These are phyloP conservation scores for Globisporangium cystogenes DNA, from an alignment of 352 stramenopile species.

Conservation along the genomic window DNA sequence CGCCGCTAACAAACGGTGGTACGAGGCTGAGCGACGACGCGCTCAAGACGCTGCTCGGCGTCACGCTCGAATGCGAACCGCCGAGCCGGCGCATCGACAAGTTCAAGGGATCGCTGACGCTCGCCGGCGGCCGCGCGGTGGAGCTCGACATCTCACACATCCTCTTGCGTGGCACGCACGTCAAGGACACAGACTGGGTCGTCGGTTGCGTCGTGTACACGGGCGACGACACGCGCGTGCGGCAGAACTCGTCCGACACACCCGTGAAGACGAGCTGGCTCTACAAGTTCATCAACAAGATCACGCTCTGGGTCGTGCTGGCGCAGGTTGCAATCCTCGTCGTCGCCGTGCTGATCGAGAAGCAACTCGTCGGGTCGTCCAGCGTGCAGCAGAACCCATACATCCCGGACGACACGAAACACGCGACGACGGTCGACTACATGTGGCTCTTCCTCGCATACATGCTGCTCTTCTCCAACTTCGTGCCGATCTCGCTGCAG, in stretches of 20 bases:
- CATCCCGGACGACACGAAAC: conserved; percentile 33
- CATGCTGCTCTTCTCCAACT: conserved; percentile 89
- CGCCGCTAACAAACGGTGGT: conserved; percentile 23
- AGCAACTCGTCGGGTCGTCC: conserved; percentile 21
- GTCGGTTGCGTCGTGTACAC: conserved; percentile 84
- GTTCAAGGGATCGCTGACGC: conserved; percentile 68
- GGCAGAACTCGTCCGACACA: conserved; percentile 68
- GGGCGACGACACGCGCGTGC: conserved; percentile 84
- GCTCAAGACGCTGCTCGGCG: conserved; percentile 8
- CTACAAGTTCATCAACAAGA: conserved; percentile 75
- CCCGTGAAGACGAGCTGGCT: conserved; percentile 71
- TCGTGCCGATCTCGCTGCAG: conserved; percentile 92
- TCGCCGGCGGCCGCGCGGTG: conserved; percentile 12
- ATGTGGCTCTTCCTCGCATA: conserved; percentile 75
- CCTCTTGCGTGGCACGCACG: conserved; percentile 55
- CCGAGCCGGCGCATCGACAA: conserved; percentile 67
- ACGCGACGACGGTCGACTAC: conserved; percentile 26
- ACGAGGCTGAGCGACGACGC: conserved; percentile 13
- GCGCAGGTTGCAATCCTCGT: conserved; percentile 55
- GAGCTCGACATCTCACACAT: conserved; percentile 67
- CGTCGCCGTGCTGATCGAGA: conserved; percentile 40
- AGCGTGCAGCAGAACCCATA: conserved; percentile 33
- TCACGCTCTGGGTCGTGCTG: conserved; percentile 73
- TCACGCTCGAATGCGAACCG: conserved; percentile 35
- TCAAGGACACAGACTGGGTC: conserved; percentile 71